A percentile compares a stretch with the other conserved stretches of the same genome.
phyloP scores from a whole-genome alignment of 2,329 filamentous ascomycete species.

The Rutstroemia sydowiana region DNA sequence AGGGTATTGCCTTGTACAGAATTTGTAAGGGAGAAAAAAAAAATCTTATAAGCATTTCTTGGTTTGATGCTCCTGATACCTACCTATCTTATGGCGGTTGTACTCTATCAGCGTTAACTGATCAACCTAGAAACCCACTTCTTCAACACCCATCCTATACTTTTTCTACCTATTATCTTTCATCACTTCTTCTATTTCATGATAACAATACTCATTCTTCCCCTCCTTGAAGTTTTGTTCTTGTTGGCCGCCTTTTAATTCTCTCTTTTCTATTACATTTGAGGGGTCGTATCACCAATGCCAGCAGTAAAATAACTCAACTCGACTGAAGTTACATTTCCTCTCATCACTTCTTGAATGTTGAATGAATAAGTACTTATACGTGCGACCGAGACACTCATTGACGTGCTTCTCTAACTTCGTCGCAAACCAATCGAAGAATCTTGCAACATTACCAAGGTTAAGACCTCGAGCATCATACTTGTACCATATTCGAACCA shows the following conservation, averaged over 20 bases:
- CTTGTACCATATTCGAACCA: neutral
- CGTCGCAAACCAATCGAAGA: slow-evolving; percentile 15
- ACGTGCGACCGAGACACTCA: slow-evolving; percentile 26
- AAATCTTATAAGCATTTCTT: too few species aligned
- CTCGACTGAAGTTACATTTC: neutral
- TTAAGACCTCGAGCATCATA: slow-evolving; percentile 1
- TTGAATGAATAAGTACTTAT: slow-evolving; percentile 29
- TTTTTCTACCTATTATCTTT: neutral
- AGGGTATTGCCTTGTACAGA: too few species aligned
- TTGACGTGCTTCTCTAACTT: slow-evolving; percentile 26
- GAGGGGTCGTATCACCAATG: neutral
- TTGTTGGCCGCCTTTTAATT: neutral
- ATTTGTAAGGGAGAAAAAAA: too few species aligned
- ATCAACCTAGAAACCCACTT: too few species aligned
- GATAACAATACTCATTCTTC: too few species aligned
- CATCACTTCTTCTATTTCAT: neutral
- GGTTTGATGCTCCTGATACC: too few species aligned
- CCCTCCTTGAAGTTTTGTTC: neutral
- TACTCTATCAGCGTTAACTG: too few species aligned
- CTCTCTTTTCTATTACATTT: neutral
- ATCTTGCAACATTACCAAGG: slow-evolving; percentile 9
- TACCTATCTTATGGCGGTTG: too few species aligned
- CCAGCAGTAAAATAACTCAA: slow-evolving; percentile 2
- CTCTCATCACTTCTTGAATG: slow-evolving; percentile 2
- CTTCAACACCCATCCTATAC: neutral